Evolutionary conservation across 2,329 filamentous ascomycete species (phyloP), one percentile per base, ranked within the genome.

Genomic region (Cephalotrichum gorgonifer): DNA sequence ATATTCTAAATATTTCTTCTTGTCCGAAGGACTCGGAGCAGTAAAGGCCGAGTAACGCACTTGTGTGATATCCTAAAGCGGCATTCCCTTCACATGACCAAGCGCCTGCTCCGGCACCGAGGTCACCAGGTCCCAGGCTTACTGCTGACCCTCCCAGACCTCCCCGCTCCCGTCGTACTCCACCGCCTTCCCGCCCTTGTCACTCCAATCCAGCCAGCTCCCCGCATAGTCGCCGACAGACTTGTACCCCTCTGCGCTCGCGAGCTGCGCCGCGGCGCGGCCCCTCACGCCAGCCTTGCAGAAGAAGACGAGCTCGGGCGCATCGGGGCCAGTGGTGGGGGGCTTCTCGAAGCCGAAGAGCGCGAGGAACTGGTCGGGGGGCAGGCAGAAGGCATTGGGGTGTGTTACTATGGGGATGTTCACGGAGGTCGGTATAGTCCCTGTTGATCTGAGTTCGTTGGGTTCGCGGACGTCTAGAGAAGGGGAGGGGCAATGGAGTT

Each of bases 241-340:
- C 44, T 68, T 66, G 75, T 86, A 97, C 9, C 91, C 91, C 2
- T 82, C 84, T 61, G 86, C 76, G 57, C 73, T 72, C 27, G 93
- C 93, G 63, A 96, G 65, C 54, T 77, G 74, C 6, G 89, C 89
- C 6, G 90, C 90, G 1, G 86, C 79, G 43, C 75, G 72, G 57
- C 87, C 88, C 61, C 93, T 75, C 54, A 97, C 87, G 2, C 93
- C 93, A 0, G 90, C 83, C 70, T 88, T 94, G 69, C 93, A 98
- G 66, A 95, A 97, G 60, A 97, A 93, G 4, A 97, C 75, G 14
- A 95, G 64, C 54, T 78, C 72, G 28, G 65, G 63, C 26, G 47
- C 47, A 22, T 33, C 27, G 33, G 42, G 26, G 11, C 31, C 48
- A n/a, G 78, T 72, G 52, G 70, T 70, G 2, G 59, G 58, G 0